A percentile compares a stretch with the other conserved stretches of the same genome.
phyloP scores from a whole-genome alignment of 371 early-diverging fungal species.

The Basidiobolus heterosporus region DNA sequence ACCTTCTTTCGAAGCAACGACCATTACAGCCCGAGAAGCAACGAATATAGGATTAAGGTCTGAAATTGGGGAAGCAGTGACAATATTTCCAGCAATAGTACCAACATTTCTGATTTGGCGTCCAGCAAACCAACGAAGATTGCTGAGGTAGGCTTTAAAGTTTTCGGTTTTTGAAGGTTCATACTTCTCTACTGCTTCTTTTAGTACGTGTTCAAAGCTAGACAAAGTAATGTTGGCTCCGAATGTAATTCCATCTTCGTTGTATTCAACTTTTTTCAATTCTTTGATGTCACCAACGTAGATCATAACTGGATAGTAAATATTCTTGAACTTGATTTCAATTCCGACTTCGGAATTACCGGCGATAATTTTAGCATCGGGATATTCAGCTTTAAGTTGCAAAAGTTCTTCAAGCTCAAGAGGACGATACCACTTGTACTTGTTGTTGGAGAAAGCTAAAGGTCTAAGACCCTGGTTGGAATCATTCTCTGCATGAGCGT shows the following conservation, averaged over 20 bases:
- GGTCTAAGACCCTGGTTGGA: conserved; percentile 3
- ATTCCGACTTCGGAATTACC: conserved; percentile 69
- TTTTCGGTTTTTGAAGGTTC: conserved; percentile 1
- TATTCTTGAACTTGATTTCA: conserved; percentile 48
- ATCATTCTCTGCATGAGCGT: conserved; percentile 6
- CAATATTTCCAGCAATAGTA: conserved; percentile 60
- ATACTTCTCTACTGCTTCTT: conserved; percentile 9
- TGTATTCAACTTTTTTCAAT: conserved; percentile 22
- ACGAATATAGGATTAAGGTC: conserved; percentile 66
- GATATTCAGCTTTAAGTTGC: conserved; percentile 27
- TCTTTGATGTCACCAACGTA: conserved; percentile 42
- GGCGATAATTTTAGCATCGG: conserved; percentile 45
- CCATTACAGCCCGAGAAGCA: conserved; percentile 35
- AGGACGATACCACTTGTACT: conserved; percentile 42
- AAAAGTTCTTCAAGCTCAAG: conserved; percentile 34
- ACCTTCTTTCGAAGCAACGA: conserved; percentile 17
- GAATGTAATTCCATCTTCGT: conserved; percentile 25
- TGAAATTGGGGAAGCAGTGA: conserved; percentile 63
- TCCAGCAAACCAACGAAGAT: conserved; percentile 55
- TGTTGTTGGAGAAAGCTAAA: conserved; percentile 15
- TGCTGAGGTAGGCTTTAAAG: conserved; percentile 42
- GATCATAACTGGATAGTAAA: conserved; percentile 37
- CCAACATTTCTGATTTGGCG: conserved; percentile 65
- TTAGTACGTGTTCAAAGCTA: conserved; percentile 23
- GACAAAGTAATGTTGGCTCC: conserved; percentile 35